These are phyloP conservation scores for Coniochaeta prunicola DNA, from an alignment of 2,329 filamentous ascomycete species.

Conservation along the genomic window DNA sequence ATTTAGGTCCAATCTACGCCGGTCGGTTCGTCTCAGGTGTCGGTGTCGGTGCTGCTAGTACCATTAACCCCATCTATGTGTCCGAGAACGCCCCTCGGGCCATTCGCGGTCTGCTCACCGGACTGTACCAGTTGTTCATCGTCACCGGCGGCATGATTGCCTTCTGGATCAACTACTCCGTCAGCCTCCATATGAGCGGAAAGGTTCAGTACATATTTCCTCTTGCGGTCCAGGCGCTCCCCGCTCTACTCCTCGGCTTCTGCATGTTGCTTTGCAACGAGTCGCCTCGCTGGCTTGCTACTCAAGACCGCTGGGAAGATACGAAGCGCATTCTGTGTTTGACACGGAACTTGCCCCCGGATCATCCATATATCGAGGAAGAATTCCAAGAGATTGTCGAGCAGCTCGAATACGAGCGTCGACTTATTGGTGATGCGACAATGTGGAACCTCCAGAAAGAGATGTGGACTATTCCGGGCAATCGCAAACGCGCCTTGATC, in stretches of 20 bases:
- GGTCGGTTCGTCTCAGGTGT: slow-evolving; percentile 47
- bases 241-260: slow-evolving; percentile 48
- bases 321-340: slow-evolving; percentile 45
- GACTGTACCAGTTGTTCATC: slow-evolving; percentile 39
- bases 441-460: slow-evolving; percentile 54
- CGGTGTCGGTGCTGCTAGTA: slow-evolving; percentile 34
- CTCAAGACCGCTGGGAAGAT: slow-evolving; percentile 57
- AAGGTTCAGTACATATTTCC: slow-evolving; percentile 49
- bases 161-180: slow-evolving; percentile 42
- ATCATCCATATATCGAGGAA: slow-evolving; percentile 47
- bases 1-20: slow-evolving; percentile 53
- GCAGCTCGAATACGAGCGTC: slow-evolving; percentile 56
- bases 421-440: slow-evolving; percentile 44
- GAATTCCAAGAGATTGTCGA: slow-evolving; percentile 55
- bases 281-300: slow-evolving; percentile 57
- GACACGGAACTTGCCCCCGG: slow-evolving; percentile 45
- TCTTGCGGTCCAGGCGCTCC: slow-evolving; percentile 55
- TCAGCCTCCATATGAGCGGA: slow-evolving; percentile 26
- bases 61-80: slow-evolving; percentile 36
- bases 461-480: slow-evolving; percentile 51
- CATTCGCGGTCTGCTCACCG: slow-evolving; percentile 34
- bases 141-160: slow-evolving; percentile 34
- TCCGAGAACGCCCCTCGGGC: slow-evolving; percentile 35
- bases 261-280: slow-evolving; percentile 59
- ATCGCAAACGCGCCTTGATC: slow-evolving; percentile 19